A percentile compares a stretch with the other conserved stretches of the same genome.
Evolutionary conservation across 1,284 basidiomycete species (phyloP).

Genomic region (Melampsora larici-populina): DNA sequence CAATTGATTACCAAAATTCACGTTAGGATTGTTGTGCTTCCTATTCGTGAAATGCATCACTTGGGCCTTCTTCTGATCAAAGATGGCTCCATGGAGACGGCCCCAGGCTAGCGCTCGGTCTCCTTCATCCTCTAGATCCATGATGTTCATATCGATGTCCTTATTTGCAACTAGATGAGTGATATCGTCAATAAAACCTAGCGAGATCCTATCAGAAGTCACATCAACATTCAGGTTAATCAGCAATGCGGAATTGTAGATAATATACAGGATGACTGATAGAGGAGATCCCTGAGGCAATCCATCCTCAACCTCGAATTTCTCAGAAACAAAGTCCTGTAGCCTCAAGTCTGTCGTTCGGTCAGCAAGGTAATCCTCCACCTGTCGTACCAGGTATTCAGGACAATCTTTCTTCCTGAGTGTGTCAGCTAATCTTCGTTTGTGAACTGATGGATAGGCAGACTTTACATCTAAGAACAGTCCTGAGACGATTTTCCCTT

Average conservation of each 20-base stretch:
- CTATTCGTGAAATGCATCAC: not conserved
- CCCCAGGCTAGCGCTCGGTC: not conserved
- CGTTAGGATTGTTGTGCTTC: not conserved
- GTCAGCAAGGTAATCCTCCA: not conserved
- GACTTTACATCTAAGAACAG: conserved; percentile 12
- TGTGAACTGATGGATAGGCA: conserved; percentile 12
- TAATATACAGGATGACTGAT: conserved; percentile 9
- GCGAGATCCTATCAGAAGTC: not conserved
- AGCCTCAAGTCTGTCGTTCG: not conserved
- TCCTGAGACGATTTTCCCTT: conserved; percentile 6
- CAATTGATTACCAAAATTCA: not conserved
- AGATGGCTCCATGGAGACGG: not conserved
- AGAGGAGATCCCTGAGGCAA: conserved; percentile 24
- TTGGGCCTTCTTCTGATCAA: conserved; percentile 9
- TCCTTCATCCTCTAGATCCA: not conserved
- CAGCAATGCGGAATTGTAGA: conserved; percentile 9
- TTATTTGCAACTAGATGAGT: not conserved
- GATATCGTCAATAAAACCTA: conserved; percentile 26
- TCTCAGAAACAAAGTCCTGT: not conserved
- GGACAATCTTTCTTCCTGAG: not conserved
- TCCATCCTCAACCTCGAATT: not conserved
- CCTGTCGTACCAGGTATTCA: not conserved
- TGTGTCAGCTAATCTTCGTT: not conserved
- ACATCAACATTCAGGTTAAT: not conserved
- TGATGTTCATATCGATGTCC: not conserved